Percentiles rank a stretch among this genome's conserved stretches.
Conservation (phyloP, 257 asterid genomes). For the Leptodermis oblonga region DNA sequence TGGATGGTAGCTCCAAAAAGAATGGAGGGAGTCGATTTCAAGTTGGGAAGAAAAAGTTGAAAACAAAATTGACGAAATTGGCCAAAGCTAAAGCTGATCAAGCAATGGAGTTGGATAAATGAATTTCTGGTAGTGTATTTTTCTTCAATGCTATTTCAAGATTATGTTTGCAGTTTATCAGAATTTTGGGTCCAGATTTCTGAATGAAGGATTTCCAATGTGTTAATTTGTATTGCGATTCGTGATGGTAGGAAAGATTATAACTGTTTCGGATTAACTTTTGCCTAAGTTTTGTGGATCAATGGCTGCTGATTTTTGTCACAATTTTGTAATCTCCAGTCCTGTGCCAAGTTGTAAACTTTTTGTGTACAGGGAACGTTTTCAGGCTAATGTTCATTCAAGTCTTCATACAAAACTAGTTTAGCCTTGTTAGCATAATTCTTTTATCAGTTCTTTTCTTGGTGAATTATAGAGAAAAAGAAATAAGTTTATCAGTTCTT, state of each 20-base stretch:
- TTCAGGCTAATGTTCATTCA: too few species aligned
- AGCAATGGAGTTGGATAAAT: constrained; percentile 90
- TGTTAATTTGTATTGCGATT: background rate
- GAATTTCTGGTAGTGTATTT: too few species aligned
- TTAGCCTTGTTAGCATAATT: background rate
- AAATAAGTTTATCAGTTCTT: background rate
- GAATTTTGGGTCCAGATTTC: background rate
- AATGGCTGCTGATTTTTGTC: background rate
- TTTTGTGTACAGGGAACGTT: too few species aligned
- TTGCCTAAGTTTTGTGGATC: background rate
- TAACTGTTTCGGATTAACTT: too few species aligned
- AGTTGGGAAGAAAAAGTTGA: constrained; percentile 93
- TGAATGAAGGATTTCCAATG: background rate
- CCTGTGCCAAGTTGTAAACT: background rate
- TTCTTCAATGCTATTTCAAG: too few species aligned
- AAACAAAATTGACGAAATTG: constrained; percentile 75
- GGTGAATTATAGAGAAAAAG: background rate
- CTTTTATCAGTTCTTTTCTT: background rate
- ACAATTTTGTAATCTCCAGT: background rate
- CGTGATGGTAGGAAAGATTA: background rate
- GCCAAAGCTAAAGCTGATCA: constrained; percentile 98
- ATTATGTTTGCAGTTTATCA: background rate
- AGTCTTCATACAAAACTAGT: too few species aligned
- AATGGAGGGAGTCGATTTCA: constrained; percentile 67
- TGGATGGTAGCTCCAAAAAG: constrained; percentile 81